phyloP scores from a whole-genome alignment of 352 stramenopile genomes.

The Globisporangium takayamanum region DNA sequence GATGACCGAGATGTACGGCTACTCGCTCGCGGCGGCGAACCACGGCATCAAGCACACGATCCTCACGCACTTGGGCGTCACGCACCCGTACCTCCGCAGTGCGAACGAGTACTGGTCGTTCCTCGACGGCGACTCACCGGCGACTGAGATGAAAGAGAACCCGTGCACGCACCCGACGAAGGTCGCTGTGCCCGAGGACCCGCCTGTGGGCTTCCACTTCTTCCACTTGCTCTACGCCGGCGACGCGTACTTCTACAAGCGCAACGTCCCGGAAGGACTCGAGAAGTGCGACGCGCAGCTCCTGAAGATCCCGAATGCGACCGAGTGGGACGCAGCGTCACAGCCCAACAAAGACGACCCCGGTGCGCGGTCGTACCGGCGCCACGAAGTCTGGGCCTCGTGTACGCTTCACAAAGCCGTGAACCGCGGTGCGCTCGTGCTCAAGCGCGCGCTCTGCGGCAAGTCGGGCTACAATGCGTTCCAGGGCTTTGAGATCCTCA shows the following conservation, averaged over 20 bases:
- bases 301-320: constrained; percentile 9
- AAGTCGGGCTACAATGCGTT: constrained; percentile 13
- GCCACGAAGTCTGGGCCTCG: constrained; percentile 17
- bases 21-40: constrained; percentile 19
- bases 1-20: constrained; percentile 32
- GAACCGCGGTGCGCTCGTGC: constrained; percentile 7
- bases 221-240: constrained; percentile 14
- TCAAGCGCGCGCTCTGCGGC: constrained; percentile 14
- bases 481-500: constrained; percentile 9
- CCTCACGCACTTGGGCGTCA: constrained; percentile 17
- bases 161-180: constrained; percentile 16
- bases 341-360: background rate
- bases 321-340: constrained; percentile 4
- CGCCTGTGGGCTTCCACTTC: constrained; percentile 23
- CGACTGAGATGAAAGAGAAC: constrained; percentile 9
- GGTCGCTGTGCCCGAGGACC: constrained; percentile 9
- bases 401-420: constrained; percentile 16
- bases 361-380: background rate
- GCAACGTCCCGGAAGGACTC: constrained; percentile 7
- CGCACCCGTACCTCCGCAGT: constrained; percentile 13
- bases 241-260: constrained; percentile 15
- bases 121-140: background rate
- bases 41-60: constrained; percentile 28
- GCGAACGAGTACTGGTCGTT: constrained; percentile 19
- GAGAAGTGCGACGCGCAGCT: constrained; percentile 11